phyloP scores from a whole-genome alignment of 225 moss, liverwort and hornwort genomes.

The Physcomitrellopsis africana region DNA sequence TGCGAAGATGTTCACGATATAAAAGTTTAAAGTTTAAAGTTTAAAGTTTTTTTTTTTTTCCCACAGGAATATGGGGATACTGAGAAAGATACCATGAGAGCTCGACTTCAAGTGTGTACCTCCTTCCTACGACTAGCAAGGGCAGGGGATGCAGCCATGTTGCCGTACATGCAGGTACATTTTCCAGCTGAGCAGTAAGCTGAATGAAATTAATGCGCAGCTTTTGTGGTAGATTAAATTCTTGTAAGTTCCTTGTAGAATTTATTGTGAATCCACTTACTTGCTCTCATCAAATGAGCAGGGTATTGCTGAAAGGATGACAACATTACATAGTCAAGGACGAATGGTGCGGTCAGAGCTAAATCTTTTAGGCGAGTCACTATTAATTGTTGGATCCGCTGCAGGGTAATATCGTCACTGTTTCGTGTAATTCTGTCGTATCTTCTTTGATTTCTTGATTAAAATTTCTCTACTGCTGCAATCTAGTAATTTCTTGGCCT shows the following conservation, averaged over 20 bases:
- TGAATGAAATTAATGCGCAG: not conserved
- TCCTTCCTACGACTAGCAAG: slow-evolving; percentile 88
- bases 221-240: not conserved
- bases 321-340: slow-evolving; percentile 65
- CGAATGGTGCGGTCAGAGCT: slow-evolving; percentile 79
- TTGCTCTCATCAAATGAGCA: slow-evolving; percentile 38
- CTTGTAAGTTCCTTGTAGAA: not conserved
- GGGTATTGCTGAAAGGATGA: slow-evolving; percentile 84
- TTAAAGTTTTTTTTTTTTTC: no score
- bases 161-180: slow-evolving; percentile 81
- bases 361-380: slow-evolving; percentile 90
- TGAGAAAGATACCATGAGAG: slow-evolving; percentile 71
- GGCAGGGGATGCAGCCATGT: slow-evolving; percentile 83
- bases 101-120: slow-evolving; percentile 94
- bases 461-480: no score
- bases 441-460: not conserved
- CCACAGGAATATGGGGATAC: slow-evolving; percentile 47
- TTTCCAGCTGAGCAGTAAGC: slow-evolving; percentile 7
- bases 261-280: not conserved
- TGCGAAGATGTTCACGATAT: not conserved
- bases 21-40: not conserved
- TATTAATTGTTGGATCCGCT: slow-evolving; percentile 85
- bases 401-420: slow-evolving; percentile 65
- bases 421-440: slow-evolving; percentile 16
- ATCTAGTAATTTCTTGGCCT: no score